Evolutionary conservation across 352 stramenopile genomes (phyloP), one percentile per base, ranked within the genome.

Genomic region (Phytophthora crassamura): DNA sequence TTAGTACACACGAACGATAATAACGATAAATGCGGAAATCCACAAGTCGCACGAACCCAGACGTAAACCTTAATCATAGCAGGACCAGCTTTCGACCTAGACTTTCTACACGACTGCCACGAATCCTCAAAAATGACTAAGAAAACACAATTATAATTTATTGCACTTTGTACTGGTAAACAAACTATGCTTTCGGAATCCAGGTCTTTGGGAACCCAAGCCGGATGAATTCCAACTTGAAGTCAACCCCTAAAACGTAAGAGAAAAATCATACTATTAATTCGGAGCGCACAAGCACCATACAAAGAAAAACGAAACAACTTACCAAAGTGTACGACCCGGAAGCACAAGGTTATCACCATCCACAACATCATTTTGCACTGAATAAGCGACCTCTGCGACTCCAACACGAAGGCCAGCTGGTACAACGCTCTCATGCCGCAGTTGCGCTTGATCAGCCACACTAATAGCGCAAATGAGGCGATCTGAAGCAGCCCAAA

Each of bases 371-470:
- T 53, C 46, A 78, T 43, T 20, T 68, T 72, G 43, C 55, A 50
- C 12, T 63, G 58, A 18, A 79, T 42, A 9, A 66, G 25, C 9
- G 53, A 48, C 18, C 32, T 45, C 30, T 70, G 71, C 14, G 42
- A 71, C 7, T 74, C 63, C 12, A 79, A 38, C n/a, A 76, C 71
- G 11, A 76, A 79, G 14, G 67, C 66, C 6, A 76, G 30, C 33
- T 74, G 59, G 28, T 73, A 67, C 5, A 74, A 34, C 2, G 52
- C 41, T 8, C 50, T 52, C 32, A 79, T 43, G 0, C 65, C 39
- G 14, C 62, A 60, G 12, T 61, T 55, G 12, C 42, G 39, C 30
- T 59, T 58, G 2, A 79, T 56, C 15, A 70, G 8, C 10, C 34
- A 5, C 7, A 35, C 41, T 28, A 79, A 47, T 0, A 69, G 5